These are phyloP conservation scores for Ustilago hordei DNA, from an alignment of 1,284 basidiomycete species.

Conservation along the genomic window DNA sequence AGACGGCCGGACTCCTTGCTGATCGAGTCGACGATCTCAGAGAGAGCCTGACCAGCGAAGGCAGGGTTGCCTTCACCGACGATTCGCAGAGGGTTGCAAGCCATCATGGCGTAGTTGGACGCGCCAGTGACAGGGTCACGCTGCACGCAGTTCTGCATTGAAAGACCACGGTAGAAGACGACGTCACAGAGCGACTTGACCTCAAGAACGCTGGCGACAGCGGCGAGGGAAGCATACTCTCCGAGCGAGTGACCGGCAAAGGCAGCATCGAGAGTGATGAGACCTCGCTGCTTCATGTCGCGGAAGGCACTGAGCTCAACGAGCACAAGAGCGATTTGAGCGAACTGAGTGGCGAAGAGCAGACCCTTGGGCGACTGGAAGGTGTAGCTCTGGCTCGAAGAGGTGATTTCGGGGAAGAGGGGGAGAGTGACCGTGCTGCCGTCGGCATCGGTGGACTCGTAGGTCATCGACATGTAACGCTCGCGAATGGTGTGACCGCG, in stretches of 20 bases:
- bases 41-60: slow-evolving; percentile 86
- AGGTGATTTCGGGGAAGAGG: slow-evolving; percentile 65
- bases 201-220: slow-evolving; percentile 93
- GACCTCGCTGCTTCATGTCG: slow-evolving; percentile 95
- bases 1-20: slow-evolving; percentile 78
- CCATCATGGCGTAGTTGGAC: slow-evolving; percentile 91
- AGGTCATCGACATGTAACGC: slow-evolving; percentile 98
- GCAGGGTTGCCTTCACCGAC: slow-evolving; percentile 69
- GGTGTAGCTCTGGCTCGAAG: slow-evolving; percentile 76
- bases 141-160: slow-evolving; percentile 76
- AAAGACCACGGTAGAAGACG: slow-evolving; percentile 99
- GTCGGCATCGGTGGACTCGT: slow-evolving; percentile 88
- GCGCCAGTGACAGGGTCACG: slow-evolving; percentile 54
- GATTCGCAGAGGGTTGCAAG: slow-evolving; percentile 94
- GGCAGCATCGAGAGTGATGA: slow-evolving; percentile 88
- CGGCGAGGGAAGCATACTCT: slow-evolving; percentile 96
- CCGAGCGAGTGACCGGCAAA: slow-evolving; percentile 98
- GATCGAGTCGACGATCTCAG: slow-evolving; percentile 86
- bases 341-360: slow-evolving; percentile 96
- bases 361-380: slow-evolving; percentile 96
- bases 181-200: slow-evolving; percentile 97
- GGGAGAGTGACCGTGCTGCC: slow-evolving; percentile 75
- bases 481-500: slow-evolving; percentile 97
- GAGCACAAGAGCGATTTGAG: slow-evolving; percentile 92
- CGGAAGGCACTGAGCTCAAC: slow-evolving; percentile 98